Conservation (phyloP, 257 asterid species). For the Paulownia fortunei region DNA sequence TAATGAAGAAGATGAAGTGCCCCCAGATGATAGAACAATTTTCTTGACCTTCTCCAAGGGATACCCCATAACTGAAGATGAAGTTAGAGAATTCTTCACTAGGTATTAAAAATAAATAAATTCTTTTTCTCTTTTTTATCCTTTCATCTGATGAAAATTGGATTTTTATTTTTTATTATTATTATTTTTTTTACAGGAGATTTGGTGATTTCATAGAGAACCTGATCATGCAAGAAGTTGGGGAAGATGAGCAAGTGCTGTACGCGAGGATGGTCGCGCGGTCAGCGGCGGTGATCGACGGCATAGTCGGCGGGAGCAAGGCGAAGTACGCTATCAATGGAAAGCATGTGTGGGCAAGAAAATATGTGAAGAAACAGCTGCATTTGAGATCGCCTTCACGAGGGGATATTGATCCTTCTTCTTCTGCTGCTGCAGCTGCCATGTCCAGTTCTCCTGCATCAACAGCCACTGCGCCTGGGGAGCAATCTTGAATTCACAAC, state of each 20-base stretch:
- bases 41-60: constrained; percentile 84
- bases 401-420: constrained; percentile 15
- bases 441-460: neutral
- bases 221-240: constrained; percentile 71
- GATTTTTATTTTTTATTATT: too few relatives aligned
- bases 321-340: constrained; percentile 76
- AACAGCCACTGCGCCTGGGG: neutral
- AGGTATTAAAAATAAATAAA: constrained; percentile 35
- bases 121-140: neutral
- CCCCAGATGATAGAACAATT: constrained; percentile 68
- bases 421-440: neutral
- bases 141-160: neutral
- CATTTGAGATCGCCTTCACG: constrained; percentile 21
- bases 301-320: constrained; percentile 51
- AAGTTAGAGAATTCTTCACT: constrained; percentile 66
- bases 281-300: constrained; percentile 37
- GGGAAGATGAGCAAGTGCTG: constrained; percentile 57
- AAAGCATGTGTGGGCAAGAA: constrained; percentile 86
- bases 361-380: constrained; percentile 48
- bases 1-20: constrained; percentile 30
- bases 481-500: neutral
- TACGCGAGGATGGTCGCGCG: constrained; percentile 66
- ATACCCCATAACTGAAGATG: constrained; percentile 58
- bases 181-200: constrained; percentile 36
- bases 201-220: constrained; percentile 77